Percentiles rank a stretch among this genome's conserved stretches.
phyloP scores from a whole-genome alignment of 2,329 filamentous ascomycete species.

The Xylaria sp. region DNA sequence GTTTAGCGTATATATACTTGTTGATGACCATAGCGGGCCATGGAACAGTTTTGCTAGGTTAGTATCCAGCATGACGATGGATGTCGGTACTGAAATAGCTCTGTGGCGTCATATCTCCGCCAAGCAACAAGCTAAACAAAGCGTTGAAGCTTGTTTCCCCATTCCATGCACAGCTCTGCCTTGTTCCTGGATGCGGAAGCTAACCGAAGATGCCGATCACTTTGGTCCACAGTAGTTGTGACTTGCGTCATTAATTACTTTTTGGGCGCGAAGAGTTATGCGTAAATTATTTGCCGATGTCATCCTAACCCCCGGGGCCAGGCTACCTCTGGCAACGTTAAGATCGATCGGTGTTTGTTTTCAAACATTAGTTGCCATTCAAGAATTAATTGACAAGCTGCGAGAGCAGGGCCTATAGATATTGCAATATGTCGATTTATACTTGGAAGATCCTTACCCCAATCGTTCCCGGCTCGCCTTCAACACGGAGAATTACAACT shows the following conservation, averaged over 20 bases:
- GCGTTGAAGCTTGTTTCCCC: slow-evolving; percentile 16
- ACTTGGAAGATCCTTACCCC: slow-evolving; percentile 6
- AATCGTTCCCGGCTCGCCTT: background rate
- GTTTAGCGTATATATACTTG: background rate
- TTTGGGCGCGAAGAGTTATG: background rate
- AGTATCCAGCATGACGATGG: slow-evolving; percentile 8
- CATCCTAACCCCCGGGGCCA: background rate
- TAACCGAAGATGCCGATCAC: slow-evolving; percentile 3
- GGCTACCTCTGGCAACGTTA: background rate
- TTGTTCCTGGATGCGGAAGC: slow-evolving; percentile 22
- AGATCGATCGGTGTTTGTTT: background rate
- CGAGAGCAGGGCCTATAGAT: background rate
- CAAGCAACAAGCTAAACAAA: slow-evolving; percentile 24
- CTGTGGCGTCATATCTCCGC: slow-evolving; percentile 29
- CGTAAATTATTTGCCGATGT: background rate
- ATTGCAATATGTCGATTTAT: background rate
- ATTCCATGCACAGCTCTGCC: background rate
- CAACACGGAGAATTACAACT: slow-evolving; percentile 28
- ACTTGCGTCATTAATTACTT: slow-evolving; percentile 6
- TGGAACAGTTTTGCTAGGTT: background rate
- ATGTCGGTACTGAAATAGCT: background rate
- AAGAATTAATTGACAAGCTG: background rate
- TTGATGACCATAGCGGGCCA: background rate
- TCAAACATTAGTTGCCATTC: background rate
- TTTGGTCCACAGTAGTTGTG: too few species aligned